Base-by-base conservation (phyloP, 176 grass and related monocot species). In the Musa itinerans region DNA sequence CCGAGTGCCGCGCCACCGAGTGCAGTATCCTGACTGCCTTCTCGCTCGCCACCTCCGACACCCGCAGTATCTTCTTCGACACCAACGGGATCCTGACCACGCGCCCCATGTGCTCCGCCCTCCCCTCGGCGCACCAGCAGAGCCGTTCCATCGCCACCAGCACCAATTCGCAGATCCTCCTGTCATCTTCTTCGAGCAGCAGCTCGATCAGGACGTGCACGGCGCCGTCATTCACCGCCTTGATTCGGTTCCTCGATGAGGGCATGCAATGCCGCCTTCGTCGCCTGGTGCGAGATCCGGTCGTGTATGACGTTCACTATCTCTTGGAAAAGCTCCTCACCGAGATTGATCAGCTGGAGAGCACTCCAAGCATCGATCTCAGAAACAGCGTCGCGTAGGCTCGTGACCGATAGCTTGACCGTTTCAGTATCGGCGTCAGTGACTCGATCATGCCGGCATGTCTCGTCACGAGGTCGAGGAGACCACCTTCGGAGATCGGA, bases 51-150 rank as follows among this genome's bases (percentile, higher is more conserved):
- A 19, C 17, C 19, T 76, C 57, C 57, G 74, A 76, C n/a, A 76
- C 58, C 58, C 74, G 17, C 10, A 76, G 74, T 11, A 76, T 22
- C 74, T 76, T 76, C 58, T 65, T 76, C 74, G 58, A 59, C 74
- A 76, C 29, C 10, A 11, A 0, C 1, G 74, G 10, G 2, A 76
- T 48, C 10, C 74, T 43, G 0, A 58, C 74, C 74, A 48, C 58
- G 58, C 65, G 74, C 3, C n/a, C n/a, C n/a, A n/a, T n/a, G n/a
- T n/a, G n/a, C n/a, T n/a, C n/a, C n/a, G n/a, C n/a, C n/a, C n/a
- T n/a, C n/a, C n/a, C n/a, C n/a, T n/a, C n/a, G n/a, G n/a, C n/a
- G n/a, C 74, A 76, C 74, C 74, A 20, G 74, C 74, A 76, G 17
- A 56, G 15, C 57, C 17, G 58, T 43, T 65, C 57, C 29, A 76